These are phyloP conservation scores for Gymnopilus dilepis DNA, from an alignment of 768 basidiomycete genomes.

Conservation along the genomic window DNA sequence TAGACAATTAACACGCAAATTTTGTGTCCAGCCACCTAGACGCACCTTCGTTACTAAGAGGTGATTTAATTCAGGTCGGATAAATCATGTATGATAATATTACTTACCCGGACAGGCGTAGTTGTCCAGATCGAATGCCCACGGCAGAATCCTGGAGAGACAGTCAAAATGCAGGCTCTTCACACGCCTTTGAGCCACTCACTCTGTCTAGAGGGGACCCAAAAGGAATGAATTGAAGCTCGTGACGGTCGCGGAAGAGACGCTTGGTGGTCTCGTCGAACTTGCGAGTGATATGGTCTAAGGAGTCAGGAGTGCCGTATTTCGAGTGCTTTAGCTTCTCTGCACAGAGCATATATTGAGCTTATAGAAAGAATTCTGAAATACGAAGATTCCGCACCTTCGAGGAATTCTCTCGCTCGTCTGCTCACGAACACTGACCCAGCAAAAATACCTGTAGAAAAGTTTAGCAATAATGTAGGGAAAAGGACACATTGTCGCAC, in stretches of 20 bases:
- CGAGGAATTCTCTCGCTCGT: conserved; percentile 72
- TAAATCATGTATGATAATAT: not conserved
- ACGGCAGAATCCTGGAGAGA: conserved; percentile 51
- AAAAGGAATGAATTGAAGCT: conserved; percentile 75
- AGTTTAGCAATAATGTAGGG: conserved; percentile 6
- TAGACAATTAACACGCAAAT: conserved; percentile 33
- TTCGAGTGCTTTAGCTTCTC: conserved; percentile 76
- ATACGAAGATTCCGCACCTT: conserved; percentile 47
- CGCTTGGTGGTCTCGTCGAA: conserved; percentile 88
- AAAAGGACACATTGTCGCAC: conserved; percentile 25
- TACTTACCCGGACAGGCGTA: conserved; percentile 71
- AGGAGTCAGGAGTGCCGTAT: conserved; percentile 71
- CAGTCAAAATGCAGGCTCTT: not conserved
- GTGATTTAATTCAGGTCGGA: not conserved
- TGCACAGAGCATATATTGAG: conserved; percentile 34
- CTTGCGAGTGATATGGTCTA: conserved; percentile 80
- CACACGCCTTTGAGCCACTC: not conserved
- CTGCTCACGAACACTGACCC: conserved; percentile 85
- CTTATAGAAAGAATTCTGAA: not conserved
- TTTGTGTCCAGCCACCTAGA: not conserved
- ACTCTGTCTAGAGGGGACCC: conserved; percentile 78
- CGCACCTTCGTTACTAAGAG: conserved; percentile 38
- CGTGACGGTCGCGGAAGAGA: conserved; percentile 70
- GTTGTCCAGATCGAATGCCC: conserved; percentile 73
- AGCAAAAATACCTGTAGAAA: conserved; percentile 69